Percentiles rank a stretch among this genome's conserved stretches.
These are phyloP conservation scores for Kandelia obovata DNA, from an alignment of 345 rosid species.

Conservation along the genomic window DNA sequence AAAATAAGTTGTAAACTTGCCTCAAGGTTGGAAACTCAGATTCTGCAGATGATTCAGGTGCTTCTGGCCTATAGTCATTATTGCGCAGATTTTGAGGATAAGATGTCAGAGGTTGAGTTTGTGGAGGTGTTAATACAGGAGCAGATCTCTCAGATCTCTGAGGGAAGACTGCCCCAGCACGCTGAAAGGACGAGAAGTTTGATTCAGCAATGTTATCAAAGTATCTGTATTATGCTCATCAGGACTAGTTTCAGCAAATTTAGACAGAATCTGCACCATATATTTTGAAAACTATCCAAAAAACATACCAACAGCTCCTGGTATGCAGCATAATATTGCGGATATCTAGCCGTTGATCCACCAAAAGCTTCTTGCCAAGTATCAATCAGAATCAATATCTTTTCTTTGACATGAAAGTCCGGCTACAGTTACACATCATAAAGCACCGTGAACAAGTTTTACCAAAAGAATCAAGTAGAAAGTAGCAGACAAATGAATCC, in stretches of 20 bases:
- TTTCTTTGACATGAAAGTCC: constrained; percentile 88
- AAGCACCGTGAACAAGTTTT: constrained; percentile 29
- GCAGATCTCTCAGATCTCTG: constrained; percentile 85
- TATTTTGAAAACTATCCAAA: not conserved
- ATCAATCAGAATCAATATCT: constrained; percentile 78
- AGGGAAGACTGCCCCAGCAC: constrained; percentile 98
- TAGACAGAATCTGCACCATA: too few species aligned
- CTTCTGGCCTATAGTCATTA: constrained; percentile 49
- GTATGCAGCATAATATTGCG: constrained; percentile 93
- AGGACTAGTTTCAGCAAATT: constrained; percentile 1
- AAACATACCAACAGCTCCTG: constrained; percentile 93
- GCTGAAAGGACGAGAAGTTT: constrained; percentile 50
- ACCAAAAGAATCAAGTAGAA: constrained; percentile 10
- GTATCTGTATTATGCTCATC: constrained; percentile 2
- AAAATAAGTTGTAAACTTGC: constrained; percentile 28
- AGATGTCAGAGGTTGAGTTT: constrained; percentile 81
- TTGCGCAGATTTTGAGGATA: constrained; percentile 76
- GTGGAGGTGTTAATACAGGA: constrained; percentile 92
- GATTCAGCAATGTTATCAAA: constrained; percentile 5
- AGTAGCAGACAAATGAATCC: not conserved
- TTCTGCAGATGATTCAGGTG: constrained; percentile 72
- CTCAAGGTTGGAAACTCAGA: constrained; percentile 88
- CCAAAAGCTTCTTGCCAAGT: constrained; percentile 99
- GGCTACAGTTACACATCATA: constrained; percentile 51
- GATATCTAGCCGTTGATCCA: constrained; percentile 95